Percentiles rank a stretch among this genome's conserved stretches.
Evolutionary conservation across 495 filamentous ascomycete species (phyloP).

Genomic region (Lophiostoma macrostomum): DNA sequence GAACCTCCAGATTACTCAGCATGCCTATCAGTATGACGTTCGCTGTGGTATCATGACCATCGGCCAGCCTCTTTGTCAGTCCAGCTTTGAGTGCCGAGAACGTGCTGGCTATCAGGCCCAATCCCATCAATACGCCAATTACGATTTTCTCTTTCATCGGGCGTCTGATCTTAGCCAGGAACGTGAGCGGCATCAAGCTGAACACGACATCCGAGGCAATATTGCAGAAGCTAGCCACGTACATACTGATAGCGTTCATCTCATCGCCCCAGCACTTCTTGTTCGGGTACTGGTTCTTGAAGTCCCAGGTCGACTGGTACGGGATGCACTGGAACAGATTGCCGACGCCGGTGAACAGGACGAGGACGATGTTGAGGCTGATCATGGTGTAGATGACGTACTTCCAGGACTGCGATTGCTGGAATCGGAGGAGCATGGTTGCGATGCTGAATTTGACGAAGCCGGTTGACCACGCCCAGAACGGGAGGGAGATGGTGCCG

Average conservation of each 20-base stretch:
- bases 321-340: conserved; percentile 37
- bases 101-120: conserved; percentile 40
- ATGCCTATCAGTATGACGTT: conserved; percentile 3
- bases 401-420: conserved; percentile 28
- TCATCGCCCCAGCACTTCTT: conserved; percentile 31
- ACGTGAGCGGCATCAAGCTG: conserved; percentile 40
- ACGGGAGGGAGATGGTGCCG: conserved; percentile 11
- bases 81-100: conserved; percentile 9
- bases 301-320: conserved; percentile 36
- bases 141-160: conserved; percentile 38
- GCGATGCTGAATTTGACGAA: conserved; percentile 41
- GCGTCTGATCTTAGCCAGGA: conserved; percentile 38
- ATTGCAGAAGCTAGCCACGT: conserved; percentile 28
- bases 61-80: not conserved
- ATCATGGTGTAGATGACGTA: conserved; percentile 30
- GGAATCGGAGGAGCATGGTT: conserved; percentile 39
- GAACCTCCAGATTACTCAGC: conserved; percentile 8
- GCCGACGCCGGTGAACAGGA: conserved; percentile 10
- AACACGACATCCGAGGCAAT: conserved; percentile 39
- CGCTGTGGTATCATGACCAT: not conserved
- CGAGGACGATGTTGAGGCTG: conserved; percentile 29
- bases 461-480: conserved; percentile 36
- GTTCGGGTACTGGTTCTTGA: not conserved
- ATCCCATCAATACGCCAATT: conserved; percentile 37
- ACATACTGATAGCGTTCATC: conserved; percentile 23